These are phyloP conservation scores for Ceriops zippeliana DNA, from an alignment of 345 rosid species.

Conservation along the genomic window DNA sequence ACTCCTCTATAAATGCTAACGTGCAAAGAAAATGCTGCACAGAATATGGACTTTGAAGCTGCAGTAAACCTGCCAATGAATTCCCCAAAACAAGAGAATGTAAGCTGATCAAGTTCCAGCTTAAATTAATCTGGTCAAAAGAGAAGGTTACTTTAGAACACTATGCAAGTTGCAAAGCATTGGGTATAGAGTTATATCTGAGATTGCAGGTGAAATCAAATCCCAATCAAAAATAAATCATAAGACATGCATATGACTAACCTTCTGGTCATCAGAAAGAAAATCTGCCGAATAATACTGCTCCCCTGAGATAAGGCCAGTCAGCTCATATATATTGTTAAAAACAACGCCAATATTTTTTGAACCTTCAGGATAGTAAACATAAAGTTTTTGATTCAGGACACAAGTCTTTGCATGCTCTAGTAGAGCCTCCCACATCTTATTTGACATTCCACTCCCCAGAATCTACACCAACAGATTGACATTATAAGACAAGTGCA, in stretches of 20 bases:
- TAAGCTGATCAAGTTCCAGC: neutral
- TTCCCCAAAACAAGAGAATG: no score
- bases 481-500: slow-evolving; percentile 25
- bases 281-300: slow-evolving; percentile 77
- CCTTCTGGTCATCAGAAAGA: slow-evolving; percentile 92
- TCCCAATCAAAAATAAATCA: neutral
- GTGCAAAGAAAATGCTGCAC: no score
- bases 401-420: slow-evolving; percentile 98
- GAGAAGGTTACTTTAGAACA: neutral
- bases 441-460: slow-evolving; percentile 99
- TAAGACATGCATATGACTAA: slow-evolving; percentile 15
- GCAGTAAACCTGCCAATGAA: no score
- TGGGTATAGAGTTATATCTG: no score
- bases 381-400: slow-evolving; percentile 70
- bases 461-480: slow-evolving; percentile 55
- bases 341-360: slow-evolving; percentile 76
- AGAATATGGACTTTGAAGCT: no score
- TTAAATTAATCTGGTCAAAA: neutral
- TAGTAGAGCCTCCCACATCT: slow-evolving; percentile 97
- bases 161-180: neutral
- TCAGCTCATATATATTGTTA: slow-evolving; percentile 77
- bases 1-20: no score
- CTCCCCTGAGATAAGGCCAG: slow-evolving; percentile 82
- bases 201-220: neutral
- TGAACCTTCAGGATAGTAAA: slow-evolving; percentile 80